phyloP scores from a whole-genome alignment of 352 stramenopile species.

The Discostella stelligera region DNA sequence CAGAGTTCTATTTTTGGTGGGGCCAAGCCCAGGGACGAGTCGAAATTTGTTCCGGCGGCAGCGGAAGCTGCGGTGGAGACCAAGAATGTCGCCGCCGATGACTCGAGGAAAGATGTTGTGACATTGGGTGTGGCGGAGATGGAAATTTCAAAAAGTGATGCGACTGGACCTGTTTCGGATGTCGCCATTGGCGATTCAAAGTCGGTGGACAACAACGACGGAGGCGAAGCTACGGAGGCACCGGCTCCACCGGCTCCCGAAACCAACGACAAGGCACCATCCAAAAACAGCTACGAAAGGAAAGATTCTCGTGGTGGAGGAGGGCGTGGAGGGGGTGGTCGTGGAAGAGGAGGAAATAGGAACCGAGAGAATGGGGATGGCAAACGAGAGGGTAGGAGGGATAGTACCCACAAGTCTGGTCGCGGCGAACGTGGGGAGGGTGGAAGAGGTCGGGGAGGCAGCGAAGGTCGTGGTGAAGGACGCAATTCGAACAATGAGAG shows the following conservation, averaged over 20 bases:
- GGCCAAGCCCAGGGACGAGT: conserved; percentile 67
- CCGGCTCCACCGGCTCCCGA: neutral
- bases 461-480: conserved; percentile 20
- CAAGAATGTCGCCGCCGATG: neutral
- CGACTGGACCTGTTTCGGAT: conserved; percentile 7
- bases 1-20: conserved; percentile 71
- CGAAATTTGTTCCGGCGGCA: conserved; percentile 37
- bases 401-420: conserved; percentile 33
- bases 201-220: conserved; percentile 8
- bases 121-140: conserved; percentile 17
- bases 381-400: conserved; percentile 23
- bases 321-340: conserved; percentile 14
- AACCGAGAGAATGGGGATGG: conserved; percentile 19
- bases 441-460: conserved; percentile 6
- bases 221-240: neutral
- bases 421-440: conserved; percentile 30
- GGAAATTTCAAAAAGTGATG: conserved; percentile 28
- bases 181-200: conserved; percentile 1
- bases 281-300: conserved; percentile 14
- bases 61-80: neutral
- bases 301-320: conserved; percentile 24
- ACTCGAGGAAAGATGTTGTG: conserved; percentile 19
- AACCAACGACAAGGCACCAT: neutral
- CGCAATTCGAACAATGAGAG: conserved; percentile 12
- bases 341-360: neutral